Evolutionary conservation across 129 eudicot genomes (phyloP), one percentile per base, ranked within the genome.

Genomic region (Oenanthe sinensis): DNA sequence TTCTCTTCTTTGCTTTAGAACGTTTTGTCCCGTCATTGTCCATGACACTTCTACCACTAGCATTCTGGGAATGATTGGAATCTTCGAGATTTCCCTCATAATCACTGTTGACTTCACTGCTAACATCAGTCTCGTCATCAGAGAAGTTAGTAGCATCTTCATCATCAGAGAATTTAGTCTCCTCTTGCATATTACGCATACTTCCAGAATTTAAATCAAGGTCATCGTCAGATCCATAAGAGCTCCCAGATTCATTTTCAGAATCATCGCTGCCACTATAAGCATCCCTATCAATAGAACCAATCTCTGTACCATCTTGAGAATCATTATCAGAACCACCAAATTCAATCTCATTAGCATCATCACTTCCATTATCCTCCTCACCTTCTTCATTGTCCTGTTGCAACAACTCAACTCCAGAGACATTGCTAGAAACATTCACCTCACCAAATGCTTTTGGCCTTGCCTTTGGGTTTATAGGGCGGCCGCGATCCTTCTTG

Each of bases 361-460:
- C 90, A 78, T 84, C 87, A 62, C 42, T 50, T 22, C 68, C 77
- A 72, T 19, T 19, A 19, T 69, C 74, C 4, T 70, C 80, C 17
- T 79, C 87, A 62, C 77, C 81, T 5, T 70, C 83, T 15, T 74
- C 80, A 46, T 80, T 83, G 26, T 79, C 88, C 30, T 87, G 79
- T 67, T 81, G 85, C 79, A 95, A 85, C 63, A 95, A 76, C 81
- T 95, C 98, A 42, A 87, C 84, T 37, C 98, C 98, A 49, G 98
- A 89, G 76, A 95, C 90, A 83, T 87, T 84, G 86, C 77, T 83
- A 78, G 89, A 87, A 79, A 95, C 82, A 42, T 83, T 82, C 54
- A 91, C 96, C 85, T 90, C 96, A 75, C 98, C 98, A 71, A 81
- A 95, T 78, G 93, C 98, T 87, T 95, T 95, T n/a, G 96, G 98